Evolutionary conservation across 2,329 filamentous ascomycete genomes (phyloP).

Genomic region (Xylariaceae sp.): DNA sequence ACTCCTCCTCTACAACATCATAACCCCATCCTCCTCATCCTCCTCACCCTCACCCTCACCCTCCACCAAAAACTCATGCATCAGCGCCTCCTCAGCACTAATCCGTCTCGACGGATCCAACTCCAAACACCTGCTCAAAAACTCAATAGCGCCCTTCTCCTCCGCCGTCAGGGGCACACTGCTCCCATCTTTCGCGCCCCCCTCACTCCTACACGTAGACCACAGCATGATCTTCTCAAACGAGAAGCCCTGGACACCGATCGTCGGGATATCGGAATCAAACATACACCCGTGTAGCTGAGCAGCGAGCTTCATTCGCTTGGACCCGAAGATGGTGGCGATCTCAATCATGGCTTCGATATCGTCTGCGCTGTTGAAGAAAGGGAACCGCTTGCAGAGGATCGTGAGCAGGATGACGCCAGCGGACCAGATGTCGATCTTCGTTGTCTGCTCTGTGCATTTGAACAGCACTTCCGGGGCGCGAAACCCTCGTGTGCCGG

Average conservation of each 20-base stretch:
- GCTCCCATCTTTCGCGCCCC: slow-evolving; percentile 45
- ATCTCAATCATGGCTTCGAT: slow-evolving; percentile 98
- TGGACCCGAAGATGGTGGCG: slow-evolving; percentile 84
- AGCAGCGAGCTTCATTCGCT: slow-evolving; percentile 78
- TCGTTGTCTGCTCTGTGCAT: slow-evolving; percentile 88
- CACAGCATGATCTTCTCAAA: slow-evolving; percentile 94
- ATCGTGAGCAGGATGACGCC: slow-evolving; percentile 98
- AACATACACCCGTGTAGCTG: slow-evolving; percentile 86
- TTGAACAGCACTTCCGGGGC: slow-evolving; percentile 96
- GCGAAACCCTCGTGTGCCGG: slow-evolving; percentile 91
- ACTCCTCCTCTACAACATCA: slow-evolving; percentile 34
- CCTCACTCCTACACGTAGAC: slow-evolving; percentile 76
- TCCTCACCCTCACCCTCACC: slow-evolving; percentile 28
- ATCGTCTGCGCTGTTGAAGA: slow-evolving; percentile 98
- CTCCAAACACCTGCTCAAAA: slow-evolving; percentile 69
- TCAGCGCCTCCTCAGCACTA: slow-evolving; percentile 68
- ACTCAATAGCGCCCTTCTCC: slow-evolving; percentile 69
- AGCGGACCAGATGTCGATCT: slow-evolving; percentile 95
- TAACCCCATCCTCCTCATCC: slow-evolving; percentile 29
- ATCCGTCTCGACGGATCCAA: slow-evolving; percentile 71
- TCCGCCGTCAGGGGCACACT: slow-evolving; percentile 56
- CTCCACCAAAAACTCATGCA: slow-evolving; percentile 63
- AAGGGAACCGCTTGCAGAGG: slow-evolving; percentile 86
- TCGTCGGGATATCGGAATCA: slow-evolving; percentile 87
- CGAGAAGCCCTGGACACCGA: slow-evolving; percentile 78